Evolutionary conservation across 108 stramenopile genomes (phyloP), one percentile per base, ranked within the genome.

Genomic region (Skeletonema marinoi): DNA sequence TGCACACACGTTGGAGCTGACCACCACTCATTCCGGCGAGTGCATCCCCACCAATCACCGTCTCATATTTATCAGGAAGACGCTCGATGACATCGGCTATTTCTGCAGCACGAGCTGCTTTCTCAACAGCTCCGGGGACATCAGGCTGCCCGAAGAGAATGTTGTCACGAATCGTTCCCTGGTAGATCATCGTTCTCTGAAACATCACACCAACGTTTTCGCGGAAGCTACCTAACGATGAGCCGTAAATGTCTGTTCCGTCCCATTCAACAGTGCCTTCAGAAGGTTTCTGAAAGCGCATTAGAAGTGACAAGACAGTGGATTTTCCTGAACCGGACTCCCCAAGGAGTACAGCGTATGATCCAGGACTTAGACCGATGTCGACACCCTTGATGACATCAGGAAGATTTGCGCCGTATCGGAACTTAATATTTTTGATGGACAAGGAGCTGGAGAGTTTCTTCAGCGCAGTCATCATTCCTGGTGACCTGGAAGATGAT

Each of bases 1-100:
- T 90, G 32, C 69, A 70, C 54, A 70, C 56, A 8, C 69, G n/a
- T 31, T 70, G 69, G n/a, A 70, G 58, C 69, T 38, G 61, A 8
- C 33, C 62, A 60, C 29, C 51, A 54, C 6, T 7, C 51, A 54
- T 21, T 54, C 51, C 51, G 2, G 51, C 51, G 21, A 32, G 62
- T 9, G 71, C 33, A 32, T 73, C 62, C 5, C 32, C 62, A 6
- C 71, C 71, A 30, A 73, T 63, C 1, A 73, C 39, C 0, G 71
- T 73, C 3, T 73, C 71, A 32, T 73, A 73, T 38, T 29, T 29
- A n/a, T 73, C 62, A n/a, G 71, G 71, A 11, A 73, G 71, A 25
- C 25, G 36, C 12, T 64, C 62, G 29, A 73, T 73, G 13, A 64
- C 60, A 1, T 64, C 62, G 31, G 62, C 38, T 31, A 73, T 64